Evolutionary conservation across 2,329 filamentous ascomycete species (phyloP).

Genomic region (Scedosporium aurantiacum): DNA sequence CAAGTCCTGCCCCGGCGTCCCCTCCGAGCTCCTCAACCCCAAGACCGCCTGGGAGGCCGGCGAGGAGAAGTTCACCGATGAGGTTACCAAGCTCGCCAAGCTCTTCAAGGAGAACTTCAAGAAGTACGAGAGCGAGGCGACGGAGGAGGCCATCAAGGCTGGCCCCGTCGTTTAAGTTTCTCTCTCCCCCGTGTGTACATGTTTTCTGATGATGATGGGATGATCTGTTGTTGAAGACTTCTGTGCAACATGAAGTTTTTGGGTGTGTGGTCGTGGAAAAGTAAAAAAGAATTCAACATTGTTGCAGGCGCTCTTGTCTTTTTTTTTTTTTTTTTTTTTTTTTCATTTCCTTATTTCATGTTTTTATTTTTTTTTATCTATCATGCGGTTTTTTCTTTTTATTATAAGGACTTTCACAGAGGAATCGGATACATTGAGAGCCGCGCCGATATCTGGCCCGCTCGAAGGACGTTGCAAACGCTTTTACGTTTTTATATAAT

Average conservation of each 20-base stretch:
- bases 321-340: background rate
- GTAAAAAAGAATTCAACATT: slow-evolving; percentile 1
- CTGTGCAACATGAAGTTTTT: background rate
- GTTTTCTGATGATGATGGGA: background rate
- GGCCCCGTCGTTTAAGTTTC: slow-evolving; percentile 14
- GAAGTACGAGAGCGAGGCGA: slow-evolving; percentile 83
- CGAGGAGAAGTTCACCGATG: slow-evolving; percentile 67
- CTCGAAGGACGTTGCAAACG: background rate
- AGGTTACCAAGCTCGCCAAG: slow-evolving; percentile 80
- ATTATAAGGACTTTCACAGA: slow-evolving; percentile 2
- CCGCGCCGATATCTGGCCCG: background rate
- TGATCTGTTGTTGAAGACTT: background rate
- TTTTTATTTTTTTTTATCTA: background rate
- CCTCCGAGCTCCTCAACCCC: slow-evolving; percentile 87
- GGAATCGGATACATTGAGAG: background rate
- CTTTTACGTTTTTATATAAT: slow-evolving; percentile 3
- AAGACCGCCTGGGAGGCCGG: slow-evolving; percentile 83
- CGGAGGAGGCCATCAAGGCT: slow-evolving; percentile 63
- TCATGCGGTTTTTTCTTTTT: background rate
- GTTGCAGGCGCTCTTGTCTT: background rate
- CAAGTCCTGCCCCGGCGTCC: slow-evolving; percentile 79
- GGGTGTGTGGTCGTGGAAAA: slow-evolving; percentile 1
- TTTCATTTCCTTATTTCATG: background rate
- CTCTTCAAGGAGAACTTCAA: slow-evolving; percentile 97
- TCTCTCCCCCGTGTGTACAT: slow-evolving; percentile 28